Evolutionary conservation across 257 asterid genomes (phyloP), one percentile per base, ranked within the genome.

Genomic region (Rehmannia glutinosa): DNA sequence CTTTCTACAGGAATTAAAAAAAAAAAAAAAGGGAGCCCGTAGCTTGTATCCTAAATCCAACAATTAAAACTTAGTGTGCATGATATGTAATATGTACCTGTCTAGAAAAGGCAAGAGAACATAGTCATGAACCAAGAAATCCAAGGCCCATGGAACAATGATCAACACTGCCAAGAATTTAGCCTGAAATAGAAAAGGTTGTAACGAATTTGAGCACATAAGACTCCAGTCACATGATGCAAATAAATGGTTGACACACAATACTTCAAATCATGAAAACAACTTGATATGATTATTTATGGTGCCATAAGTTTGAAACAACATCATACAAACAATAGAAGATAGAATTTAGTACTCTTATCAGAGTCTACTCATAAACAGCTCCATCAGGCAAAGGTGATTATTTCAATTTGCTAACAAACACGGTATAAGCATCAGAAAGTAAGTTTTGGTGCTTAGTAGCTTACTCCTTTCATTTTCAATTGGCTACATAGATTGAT

Each of bases 91-190:
- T 36, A 62, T 27, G 70, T 69, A 94, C 99, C 99, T 94, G 88
- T 94, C 97, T 74, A 94, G 78, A 80, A 94, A 94, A 24, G 99
- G 99, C 97, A 88, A 77, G 72, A 94, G 92, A 77, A 85, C 89
- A 71, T 77, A 94, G 80, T 90, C 97, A 63, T 88, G 99, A 78
- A 87, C 97, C 74, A 94, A 67, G 75, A 83, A 91, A 77, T 88
- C 97, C 82, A 87, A 36, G 65, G 87, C 83, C 90, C 90, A 88
- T 6, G 98, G 99, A 76, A 88, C 73, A 59, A 93, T 74, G 66
- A 93, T 68, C 78, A 93, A 69, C 69, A 86, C 78, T 27, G 97
- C 96, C 90, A 93, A 85, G 78, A 93, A 82, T 79, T 88, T 93
- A 65, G 47, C 47, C 47, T 92, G 96, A 70, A 81, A 75, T 53